These are phyloP conservation scores for Capsicum pubescens DNA, from an alignment of 257 asterid genomes.

Conservation along the genomic window DNA sequence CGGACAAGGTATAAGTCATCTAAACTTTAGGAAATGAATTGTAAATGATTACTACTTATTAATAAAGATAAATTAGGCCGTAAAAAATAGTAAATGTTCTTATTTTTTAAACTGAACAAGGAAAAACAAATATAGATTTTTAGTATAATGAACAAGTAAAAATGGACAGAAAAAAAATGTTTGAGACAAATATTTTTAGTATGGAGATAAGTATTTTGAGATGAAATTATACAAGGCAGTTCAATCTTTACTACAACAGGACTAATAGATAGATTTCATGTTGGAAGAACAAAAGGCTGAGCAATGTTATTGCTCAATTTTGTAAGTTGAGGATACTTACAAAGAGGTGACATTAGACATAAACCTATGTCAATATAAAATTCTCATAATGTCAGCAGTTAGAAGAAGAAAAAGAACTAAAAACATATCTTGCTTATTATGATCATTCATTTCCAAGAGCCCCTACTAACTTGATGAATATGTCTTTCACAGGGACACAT, in stretches of 20 bases:
- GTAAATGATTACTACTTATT: too few species aligned
- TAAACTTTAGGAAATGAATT: too few species aligned
- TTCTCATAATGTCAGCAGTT: neutral
- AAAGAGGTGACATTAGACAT: neutral
- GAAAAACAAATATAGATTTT: too few species aligned
- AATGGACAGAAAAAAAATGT: neutral
- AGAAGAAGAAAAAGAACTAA: neutral
- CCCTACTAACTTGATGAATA: constrained; percentile 49
- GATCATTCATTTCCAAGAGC: constrained; percentile 42
- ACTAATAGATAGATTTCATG: constrained; percentile 8
- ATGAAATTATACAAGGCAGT: neutral
- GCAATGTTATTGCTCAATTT: neutral
- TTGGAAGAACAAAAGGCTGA: constrained; percentile 10
- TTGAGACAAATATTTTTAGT: too few species aligned
- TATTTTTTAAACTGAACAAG: too few species aligned
- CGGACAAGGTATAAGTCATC: too few species aligned
- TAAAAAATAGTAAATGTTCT: too few species aligned
- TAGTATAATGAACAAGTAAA: too few species aligned
- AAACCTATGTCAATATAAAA: neutral
- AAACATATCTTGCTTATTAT: neutral
- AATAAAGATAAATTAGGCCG: too few species aligned
- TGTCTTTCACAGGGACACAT: constrained; percentile 62
- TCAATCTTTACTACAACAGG: neutral
- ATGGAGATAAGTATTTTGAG: too few species aligned
- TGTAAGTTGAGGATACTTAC: neutral